phyloP scores from a whole-genome alignment of 352 stramenopile species.

The Pythium dissotocum region DNA sequence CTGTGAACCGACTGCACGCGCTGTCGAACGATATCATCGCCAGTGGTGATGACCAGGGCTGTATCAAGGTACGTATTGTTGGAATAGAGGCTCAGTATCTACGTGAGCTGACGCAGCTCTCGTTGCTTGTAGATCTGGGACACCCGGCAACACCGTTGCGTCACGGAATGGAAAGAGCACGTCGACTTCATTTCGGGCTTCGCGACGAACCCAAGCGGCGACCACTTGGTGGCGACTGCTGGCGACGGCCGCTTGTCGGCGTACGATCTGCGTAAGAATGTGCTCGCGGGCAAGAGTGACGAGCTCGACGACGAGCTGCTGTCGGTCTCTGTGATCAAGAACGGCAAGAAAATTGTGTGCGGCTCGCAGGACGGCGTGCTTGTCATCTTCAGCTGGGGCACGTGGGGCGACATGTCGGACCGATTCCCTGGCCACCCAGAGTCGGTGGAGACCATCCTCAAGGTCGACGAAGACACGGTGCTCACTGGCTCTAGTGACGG shows the following conservation, averaged over 20 bases:
- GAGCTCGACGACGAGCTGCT: slow-evolving; percentile 83
- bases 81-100: neutral
- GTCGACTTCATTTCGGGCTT: slow-evolving; percentile 95
- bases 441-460: slow-evolving; percentile 94
- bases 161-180: slow-evolving; percentile 93
- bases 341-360: slow-evolving; percentile 93
- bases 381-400: slow-evolving; percentile 94
- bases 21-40: slow-evolving; percentile 72
- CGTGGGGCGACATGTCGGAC: slow-evolving; percentile 96
- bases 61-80: slow-evolving; percentile 47
- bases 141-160: slow-evolving; percentile 76
- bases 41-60: slow-evolving; percentile 81
- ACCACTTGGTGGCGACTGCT: slow-evolving; percentile 88
- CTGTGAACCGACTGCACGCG: slow-evolving; percentile 76
- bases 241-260: slow-evolving; percentile 91
- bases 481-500: slow-evolving; percentile 96
- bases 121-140: slow-evolving; percentile 64
- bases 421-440: slow-evolving; percentile 94
- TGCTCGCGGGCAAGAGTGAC: slow-evolving; percentile 77
- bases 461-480: slow-evolving; percentile 97
- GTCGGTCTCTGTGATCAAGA: slow-evolving; percentile 78
- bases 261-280: slow-evolving; percentile 91
- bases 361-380: slow-evolving; percentile 95
- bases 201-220: slow-evolving; percentile 74
- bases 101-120: neutral